Conservation (phyloP, 371 early-diverging fungal species). For the Mucor indicus region DNA sequence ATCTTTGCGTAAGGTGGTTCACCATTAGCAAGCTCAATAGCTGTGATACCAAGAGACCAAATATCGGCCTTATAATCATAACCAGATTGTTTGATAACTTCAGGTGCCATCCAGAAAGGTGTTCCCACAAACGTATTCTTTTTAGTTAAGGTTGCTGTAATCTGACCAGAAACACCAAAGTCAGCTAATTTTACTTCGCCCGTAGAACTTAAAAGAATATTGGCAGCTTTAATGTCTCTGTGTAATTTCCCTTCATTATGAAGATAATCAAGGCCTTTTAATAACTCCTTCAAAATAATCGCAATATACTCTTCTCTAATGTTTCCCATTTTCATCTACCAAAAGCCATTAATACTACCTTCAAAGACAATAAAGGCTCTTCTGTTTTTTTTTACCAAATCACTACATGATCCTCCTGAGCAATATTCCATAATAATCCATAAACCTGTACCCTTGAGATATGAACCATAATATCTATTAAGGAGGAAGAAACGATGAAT, state of each 20-base stretch:
- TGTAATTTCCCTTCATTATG: slow-evolving; percentile 94
- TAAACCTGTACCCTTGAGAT: slow-evolving; percentile 76
- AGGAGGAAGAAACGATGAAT: slow-evolving; percentile 8
- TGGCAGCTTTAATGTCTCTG: slow-evolving; percentile 82
- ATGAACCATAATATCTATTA: slow-evolving; percentile 76
- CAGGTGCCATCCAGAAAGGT: slow-evolving; percentile 98
- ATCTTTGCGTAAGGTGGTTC: slow-evolving; percentile 91
- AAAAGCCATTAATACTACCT: neutral
- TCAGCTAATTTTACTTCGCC: slow-evolving; percentile 95
- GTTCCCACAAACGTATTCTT: slow-evolving; percentile 99
- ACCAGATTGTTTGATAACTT: slow-evolving; percentile 94
- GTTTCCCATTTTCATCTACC: slow-evolving; percentile 75
- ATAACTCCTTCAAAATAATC: slow-evolving; percentile 86
- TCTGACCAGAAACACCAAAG: slow-evolving; percentile 96
- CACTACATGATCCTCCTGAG: slow-evolving; percentile 89
- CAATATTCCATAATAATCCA: slow-evolving; percentile 97
- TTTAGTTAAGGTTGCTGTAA: slow-evolving; percentile 90
- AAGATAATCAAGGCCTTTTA: slow-evolving; percentile 92
- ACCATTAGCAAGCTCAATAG: slow-evolving; percentile 94
- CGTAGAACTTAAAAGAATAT: slow-evolving; percentile 73
- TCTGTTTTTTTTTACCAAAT: slow-evolving; percentile 56
- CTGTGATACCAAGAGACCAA: slow-evolving; percentile 98
- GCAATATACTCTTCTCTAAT: slow-evolving; percentile 90
- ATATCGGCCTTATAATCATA: slow-evolving; percentile 98
- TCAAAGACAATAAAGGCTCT: neutral